These are phyloP conservation scores for Venturiaceae sp. DNA, from an alignment of 2,329 filamentous ascomycete species.

Conservation along the genomic window DNA sequence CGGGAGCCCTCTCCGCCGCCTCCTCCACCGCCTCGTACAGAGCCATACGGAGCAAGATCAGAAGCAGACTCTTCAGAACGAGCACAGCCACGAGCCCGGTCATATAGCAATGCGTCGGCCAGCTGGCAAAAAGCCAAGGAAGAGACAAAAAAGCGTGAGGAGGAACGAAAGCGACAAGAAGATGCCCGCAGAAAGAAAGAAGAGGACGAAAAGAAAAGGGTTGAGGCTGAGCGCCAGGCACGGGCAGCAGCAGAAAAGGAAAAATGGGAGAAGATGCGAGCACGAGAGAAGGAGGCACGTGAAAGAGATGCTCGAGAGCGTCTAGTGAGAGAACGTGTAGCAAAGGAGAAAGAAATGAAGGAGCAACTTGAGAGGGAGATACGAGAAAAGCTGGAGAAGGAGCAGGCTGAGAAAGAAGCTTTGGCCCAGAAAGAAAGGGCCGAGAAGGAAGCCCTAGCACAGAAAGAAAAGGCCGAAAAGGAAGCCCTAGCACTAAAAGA, in stretches of 20 bases:
- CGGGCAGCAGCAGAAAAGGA: conserved; percentile 9
- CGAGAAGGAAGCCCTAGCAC: conserved; percentile 5
- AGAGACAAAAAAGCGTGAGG: conserved; percentile 6
- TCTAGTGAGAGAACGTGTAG: conserved; percentile 5
- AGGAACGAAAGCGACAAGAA: conserved; percentile 6
- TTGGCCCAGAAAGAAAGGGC: conserved; percentile 1
- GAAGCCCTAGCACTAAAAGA: conserved; percentile 2
- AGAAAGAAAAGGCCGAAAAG: neutral
- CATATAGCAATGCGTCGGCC: conserved; percentile 6
- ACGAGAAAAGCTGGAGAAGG: conserved; percentile 10
- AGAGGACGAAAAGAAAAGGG: conserved; percentile 7
- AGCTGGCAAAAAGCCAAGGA: conserved; percentile 10
- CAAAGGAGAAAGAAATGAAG: conserved; percentile 4
- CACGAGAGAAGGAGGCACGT: conserved; percentile 10
- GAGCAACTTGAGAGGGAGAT: conserved; percentile 11
- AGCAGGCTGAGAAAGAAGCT: neutral
- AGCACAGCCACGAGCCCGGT: neutral
- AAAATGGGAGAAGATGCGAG: conserved; percentile 8
- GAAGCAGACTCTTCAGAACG: conserved; percentile 7
- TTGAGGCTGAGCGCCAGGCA: conserved; percentile 9
- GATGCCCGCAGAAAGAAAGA: conserved; percentile 5
- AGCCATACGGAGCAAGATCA: conserved; percentile 4
- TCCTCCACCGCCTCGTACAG: conserved; percentile 5
- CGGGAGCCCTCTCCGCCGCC: neutral
- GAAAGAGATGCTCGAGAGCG: conserved; percentile 9